phyloP scores from a whole-genome alignment of 345 rosid genomes.

The Hibiscus syriacus region DNA sequence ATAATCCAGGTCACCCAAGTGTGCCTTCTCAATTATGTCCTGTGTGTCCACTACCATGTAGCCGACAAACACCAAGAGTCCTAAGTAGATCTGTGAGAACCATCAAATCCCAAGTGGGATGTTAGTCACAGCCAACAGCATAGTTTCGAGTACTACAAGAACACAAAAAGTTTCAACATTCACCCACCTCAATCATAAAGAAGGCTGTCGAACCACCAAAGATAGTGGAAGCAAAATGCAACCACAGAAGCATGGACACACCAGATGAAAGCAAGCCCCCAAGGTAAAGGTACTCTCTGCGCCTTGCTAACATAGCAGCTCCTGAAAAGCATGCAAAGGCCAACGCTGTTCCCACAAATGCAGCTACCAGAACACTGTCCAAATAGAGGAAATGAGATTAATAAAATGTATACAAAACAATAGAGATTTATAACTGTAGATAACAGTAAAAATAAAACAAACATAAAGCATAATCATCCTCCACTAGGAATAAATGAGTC shows the following conservation, averaged over 20 bases:
- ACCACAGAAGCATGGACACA: constrained; percentile 73
- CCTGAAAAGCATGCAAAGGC: constrained; percentile 92
- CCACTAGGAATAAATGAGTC: neutral
- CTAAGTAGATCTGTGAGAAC: constrained; percentile 61
- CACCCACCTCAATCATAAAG: constrained; percentile 72
- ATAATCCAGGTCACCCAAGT: constrained; percentile 75
- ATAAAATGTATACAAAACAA: neutral
- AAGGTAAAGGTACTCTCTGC: constrained; percentile 92
- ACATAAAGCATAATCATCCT: neutral
- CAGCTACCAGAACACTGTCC: constrained; percentile 63
- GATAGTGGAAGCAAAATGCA: constrained; percentile 79
- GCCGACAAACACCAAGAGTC: constrained; percentile 81
- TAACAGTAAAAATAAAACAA: neutral
- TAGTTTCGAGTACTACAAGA: neutral
- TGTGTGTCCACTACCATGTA: constrained; percentile 88
- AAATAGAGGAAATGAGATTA: neutral
- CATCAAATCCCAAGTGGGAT: neutral
- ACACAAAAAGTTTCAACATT: neutral
- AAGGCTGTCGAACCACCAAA: constrained; percentile 87
- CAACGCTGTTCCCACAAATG: constrained; percentile 84
- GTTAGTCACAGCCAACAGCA: neutral
- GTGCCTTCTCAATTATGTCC: constrained; percentile 87
- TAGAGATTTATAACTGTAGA: neutral
- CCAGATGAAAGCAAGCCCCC: constrained; percentile 97
- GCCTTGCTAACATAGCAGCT: constrained; percentile 88